Conservation (phyloP, 2,329 filamentous ascomycete genomes). For the Aspergillus sp. region DNA sequence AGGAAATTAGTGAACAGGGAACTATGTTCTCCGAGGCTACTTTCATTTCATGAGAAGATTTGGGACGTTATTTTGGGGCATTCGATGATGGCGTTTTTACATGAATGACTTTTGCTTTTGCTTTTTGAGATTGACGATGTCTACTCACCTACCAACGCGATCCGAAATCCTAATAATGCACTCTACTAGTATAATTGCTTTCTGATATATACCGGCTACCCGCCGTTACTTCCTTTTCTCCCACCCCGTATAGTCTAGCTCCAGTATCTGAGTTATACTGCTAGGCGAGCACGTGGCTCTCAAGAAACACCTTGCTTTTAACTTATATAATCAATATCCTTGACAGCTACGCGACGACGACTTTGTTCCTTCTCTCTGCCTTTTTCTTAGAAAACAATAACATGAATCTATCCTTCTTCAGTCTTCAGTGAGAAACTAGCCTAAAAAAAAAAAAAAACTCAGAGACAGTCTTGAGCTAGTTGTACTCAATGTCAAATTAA, state of each 20-base stretch:
- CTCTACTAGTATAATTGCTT: not conserved
- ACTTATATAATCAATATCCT: no score
- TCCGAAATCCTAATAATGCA: constrained; percentile 12
- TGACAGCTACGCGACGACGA: no score
- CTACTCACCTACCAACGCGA: constrained; percentile 9
- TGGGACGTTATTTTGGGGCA: constrained; percentile 16
- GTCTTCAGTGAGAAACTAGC: no score
- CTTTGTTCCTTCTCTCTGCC: no score
- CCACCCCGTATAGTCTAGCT: not conserved
- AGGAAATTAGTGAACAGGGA: constrained; percentile 72
- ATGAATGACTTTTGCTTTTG: constrained; percentile 20
- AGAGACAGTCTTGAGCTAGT: no score
- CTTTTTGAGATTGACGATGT: constrained; percentile 15
- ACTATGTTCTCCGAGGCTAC: constrained; percentile 80
- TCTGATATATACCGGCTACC: not conserved
- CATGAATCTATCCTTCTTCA: no score
- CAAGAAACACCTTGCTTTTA: no score
- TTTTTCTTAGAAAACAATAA: no score
- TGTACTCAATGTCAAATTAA: no score
- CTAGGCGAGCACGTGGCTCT: no score
- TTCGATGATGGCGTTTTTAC: constrained; percentile 24
- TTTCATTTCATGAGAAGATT: constrained; percentile 66
- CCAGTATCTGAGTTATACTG: not conserved
- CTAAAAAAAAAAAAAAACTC: no score
- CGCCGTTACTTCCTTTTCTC: not conserved